Base-by-base conservation (phyloP, 2,329 filamentous ascomycete genomes). In the Xylariaceae sp. region DNA sequence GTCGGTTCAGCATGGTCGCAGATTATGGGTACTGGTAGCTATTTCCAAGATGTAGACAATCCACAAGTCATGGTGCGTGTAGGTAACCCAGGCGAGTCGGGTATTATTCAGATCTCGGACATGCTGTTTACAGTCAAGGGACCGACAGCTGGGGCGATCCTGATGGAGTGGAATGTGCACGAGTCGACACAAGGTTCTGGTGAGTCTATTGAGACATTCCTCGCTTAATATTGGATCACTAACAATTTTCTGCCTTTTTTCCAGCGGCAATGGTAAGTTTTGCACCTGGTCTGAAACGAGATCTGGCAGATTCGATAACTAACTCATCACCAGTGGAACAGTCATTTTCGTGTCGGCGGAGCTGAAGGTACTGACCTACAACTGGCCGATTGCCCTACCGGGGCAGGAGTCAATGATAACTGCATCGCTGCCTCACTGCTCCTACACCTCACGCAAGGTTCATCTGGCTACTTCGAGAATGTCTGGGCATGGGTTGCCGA, bases 161-260 rank as follows among this genome's bases (percentile, higher is more conserved):
- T 88, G 53, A 75, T 89, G 58, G 74, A 89, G 60, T 89, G 84
- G 84, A 88, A 88, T n/a, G n/a, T n/a, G n/a, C n/a, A n/a, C n/a
- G n/a, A n/a, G n/a, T n/a, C n/a, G n/a, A n/a, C n/a, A n/a, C n/a
- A n/a, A n/a, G n/a, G n/a, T n/a, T n/a, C n/a, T n/a, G n/a, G n/a
- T n/a, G n/a, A n/a, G n/a, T n/a, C n/a, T n/a, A n/a, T n/a, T n/a
- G n/a, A n/a, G n/a, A n/a, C n/a, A n/a, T n/a, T n/a, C n/a, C n/a
- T n/a, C n/a, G n/a, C n/a, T n/a, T n/a, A n/a, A n/a, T n/a, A n/a
- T 36, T 7, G 10, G 8, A 16, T n/a, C 10, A 36, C 12, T 8
- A 16, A 16, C 10, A n/a, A 7, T 7, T 37, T 8, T 5, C 6
- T 21, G n/a, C n/a, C n/a, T n/a, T n/a, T n/a, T n/a, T n/a, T n/a